Conservation (phyloP, 2,329 filamentous ascomycete species). For the Penicillium psychrosexuale region DNA sequence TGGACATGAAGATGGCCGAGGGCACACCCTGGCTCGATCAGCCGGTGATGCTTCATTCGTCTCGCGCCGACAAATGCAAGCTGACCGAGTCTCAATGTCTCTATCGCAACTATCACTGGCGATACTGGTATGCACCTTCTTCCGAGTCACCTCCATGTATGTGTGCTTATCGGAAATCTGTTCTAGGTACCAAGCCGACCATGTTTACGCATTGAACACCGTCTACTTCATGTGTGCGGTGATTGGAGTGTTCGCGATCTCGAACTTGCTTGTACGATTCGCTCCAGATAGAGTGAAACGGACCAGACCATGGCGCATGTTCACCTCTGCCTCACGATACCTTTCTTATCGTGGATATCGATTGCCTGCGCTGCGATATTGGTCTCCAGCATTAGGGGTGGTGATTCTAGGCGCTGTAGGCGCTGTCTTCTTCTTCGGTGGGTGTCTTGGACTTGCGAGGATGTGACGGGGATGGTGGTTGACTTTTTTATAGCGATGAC, state of each 20-base stretch:
- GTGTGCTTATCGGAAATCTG: neutral
- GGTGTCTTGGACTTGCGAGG: slow-evolving; percentile 17
- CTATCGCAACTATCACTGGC: slow-evolving; percentile 27
- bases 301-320: slow-evolving; percentile 31
- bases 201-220: slow-evolving; percentile 52
- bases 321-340: slow-evolving; percentile 40
- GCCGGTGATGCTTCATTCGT: slow-evolving; percentile 34
- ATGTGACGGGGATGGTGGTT: neutral
- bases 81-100: slow-evolving; percentile 31
- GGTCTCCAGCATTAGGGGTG: slow-evolving; percentile 47
- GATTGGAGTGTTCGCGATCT: slow-evolving; percentile 50
- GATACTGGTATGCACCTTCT: slow-evolving; percentile 30
- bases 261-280: slow-evolving; percentile 33
- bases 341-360: slow-evolving; percentile 44
- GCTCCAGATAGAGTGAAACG: slow-evolving; percentile 28
- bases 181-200: slow-evolving; percentile 54
- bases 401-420: slow-evolving; percentile 42
- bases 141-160: neutral
- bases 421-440: slow-evolving; percentile 47
- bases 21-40: slow-evolving; percentile 31
- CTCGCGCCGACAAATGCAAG: slow-evolving; percentile 27
- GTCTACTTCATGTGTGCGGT: slow-evolving; percentile 52
- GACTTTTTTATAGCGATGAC: slow-evolving; percentile 40
- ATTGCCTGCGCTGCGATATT: slow-evolving; percentile 37
- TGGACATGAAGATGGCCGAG: slow-evolving; percentile 17